Evolutionary conservation across 2,329 filamentous ascomycete species (phyloP), one percentile per base, ranked within the genome.

Genomic region (Leptographium procerum): DNA sequence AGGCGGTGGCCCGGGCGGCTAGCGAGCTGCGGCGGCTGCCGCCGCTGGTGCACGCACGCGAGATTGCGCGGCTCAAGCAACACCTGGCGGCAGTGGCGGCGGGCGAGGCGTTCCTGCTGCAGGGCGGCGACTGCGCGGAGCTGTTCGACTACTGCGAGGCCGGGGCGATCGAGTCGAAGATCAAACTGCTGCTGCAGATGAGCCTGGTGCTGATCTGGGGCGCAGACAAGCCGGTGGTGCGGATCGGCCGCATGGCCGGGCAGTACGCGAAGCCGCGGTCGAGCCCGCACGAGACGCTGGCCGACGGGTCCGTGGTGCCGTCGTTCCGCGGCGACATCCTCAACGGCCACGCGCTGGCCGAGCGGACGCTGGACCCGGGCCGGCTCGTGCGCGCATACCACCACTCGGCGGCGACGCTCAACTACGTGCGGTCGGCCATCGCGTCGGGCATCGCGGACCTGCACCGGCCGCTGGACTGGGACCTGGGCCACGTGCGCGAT

Each of bases 211-310:
- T 99, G 61, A 91, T 97, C 70, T 96, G 91, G 87, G 94, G 89
- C 65, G 80, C 79, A 60, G 78, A 81, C 73, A 85, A 84, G 73
- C 88, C 89, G 7, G 91, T 99, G 4, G 90, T 99, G 53, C 85
- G 94, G 65, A 95, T 99, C 67, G 94, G 90, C 19, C 85, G 94
- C 61, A 96, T 97, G 85, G 94, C 94, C 14, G 94, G 94, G 4
- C 94, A 99, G 77, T 99, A 96, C 68, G 94, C 94, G 33, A 99
- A 99, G 74, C 94, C 92, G 2, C 80, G 94, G 59, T 96, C 90
- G 4, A 95, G 87, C 65, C 88, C 92, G 0, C 91, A 84, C 43
- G 94, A 99, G 75, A 61, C 59, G 51, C 80, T 84, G 1, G 76
- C 95, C 55, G 77, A 95, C 63, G 91, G 91, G 56, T 82, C 83